These are phyloP conservation scores for Daldinia sp. DNA, from an alignment of 2,329 filamentous ascomycete genomes.

Conservation along the genomic window DNA sequence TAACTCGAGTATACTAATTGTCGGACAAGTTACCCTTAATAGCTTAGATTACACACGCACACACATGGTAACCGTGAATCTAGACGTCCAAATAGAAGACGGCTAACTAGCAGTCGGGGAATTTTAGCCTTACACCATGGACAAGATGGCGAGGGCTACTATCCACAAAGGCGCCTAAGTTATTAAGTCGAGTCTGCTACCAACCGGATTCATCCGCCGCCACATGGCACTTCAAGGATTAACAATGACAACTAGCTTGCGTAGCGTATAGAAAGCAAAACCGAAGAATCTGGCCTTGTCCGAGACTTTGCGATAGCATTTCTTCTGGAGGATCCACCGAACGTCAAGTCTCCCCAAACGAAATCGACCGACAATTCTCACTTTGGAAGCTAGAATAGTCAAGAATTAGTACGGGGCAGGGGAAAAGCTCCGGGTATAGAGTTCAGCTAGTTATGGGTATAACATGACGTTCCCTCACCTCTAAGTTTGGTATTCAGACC, in stretches of 20 bases:
- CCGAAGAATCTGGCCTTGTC: not conserved
- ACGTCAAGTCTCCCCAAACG: not conserved
- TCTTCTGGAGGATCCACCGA: slow-evolving; percentile 3
- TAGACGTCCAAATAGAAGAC: slow-evolving; percentile 5
- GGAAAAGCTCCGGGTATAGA: not conserved
- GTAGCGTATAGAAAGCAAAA: slow-evolving; percentile 2
- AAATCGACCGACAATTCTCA: not conserved
- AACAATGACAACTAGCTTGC: not conserved
- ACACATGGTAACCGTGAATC: not conserved
- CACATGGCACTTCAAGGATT: slow-evolving; percentile 31
- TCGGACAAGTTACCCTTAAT: not conserved
- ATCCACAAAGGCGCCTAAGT: not conserved
- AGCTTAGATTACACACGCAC: not conserved
- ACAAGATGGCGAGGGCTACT: slow-evolving; percentile 15
- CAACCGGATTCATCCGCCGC: slow-evolving; percentile 8
- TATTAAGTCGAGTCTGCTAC: slow-evolving; percentile 5
- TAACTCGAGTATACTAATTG: not conserved
- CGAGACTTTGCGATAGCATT: not conserved
- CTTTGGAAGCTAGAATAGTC: not conserved
- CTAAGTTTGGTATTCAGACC: slow-evolving; percentile 1
- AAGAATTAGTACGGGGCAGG: not conserved
- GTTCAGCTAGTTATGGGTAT: slow-evolving; percentile 22
- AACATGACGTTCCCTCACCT: not conserved
- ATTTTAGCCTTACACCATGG: slow-evolving; percentile 11
- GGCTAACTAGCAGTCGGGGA: slow-evolving; percentile 11